Evolutionary conservation across 192 early-diverging fungal species (phyloP).

Genomic region (Lunasporangiospora selenospora): DNA sequence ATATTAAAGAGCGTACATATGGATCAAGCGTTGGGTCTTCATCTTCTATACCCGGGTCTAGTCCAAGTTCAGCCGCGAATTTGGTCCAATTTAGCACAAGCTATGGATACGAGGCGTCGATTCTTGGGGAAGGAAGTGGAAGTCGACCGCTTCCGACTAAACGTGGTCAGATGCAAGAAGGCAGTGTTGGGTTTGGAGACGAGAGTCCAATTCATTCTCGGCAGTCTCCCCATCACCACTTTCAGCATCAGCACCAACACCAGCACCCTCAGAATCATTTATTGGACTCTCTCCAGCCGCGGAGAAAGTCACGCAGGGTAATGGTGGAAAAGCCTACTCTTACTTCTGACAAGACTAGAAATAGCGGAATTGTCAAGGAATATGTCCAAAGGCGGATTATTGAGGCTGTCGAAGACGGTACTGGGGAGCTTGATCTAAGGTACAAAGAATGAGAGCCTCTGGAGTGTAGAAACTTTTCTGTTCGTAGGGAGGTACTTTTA

Average conservation of each 20-base stretch:
- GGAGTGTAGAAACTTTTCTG: no score
- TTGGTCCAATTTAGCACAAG: no score
- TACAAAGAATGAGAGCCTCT: no score
- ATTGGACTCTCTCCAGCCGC: slow-evolving; percentile 19
- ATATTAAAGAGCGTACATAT: slow-evolving; percentile 2
- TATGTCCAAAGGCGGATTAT: slow-evolving; percentile 44
- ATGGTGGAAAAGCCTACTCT: slow-evolving; percentile 25
- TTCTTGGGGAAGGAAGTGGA: no score
- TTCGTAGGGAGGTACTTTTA: no score
- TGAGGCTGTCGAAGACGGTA: slow-evolving; percentile 43
- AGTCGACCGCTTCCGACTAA: background rate
- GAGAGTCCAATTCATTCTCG: background rate
- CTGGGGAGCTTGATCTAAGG: slow-evolving; percentile 43
- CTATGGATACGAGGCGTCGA: no score
- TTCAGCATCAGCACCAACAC: slow-evolving; percentile 8
- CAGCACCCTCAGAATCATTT: slow-evolving; percentile 10
- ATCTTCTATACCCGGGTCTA: background rate
- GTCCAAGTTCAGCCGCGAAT: background rate
- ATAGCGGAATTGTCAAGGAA: slow-evolving; percentile 16
- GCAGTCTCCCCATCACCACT: background rate
- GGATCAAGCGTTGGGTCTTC: background rate
- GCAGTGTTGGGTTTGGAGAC: background rate
- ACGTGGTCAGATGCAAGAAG: background rate
- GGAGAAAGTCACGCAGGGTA: slow-evolving; percentile 24
- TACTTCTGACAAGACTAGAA: slow-evolving; percentile 32